Conservation (phyloP, 2,329 filamentous ascomycete species). For the Cercospora brassicicola region DNA sequence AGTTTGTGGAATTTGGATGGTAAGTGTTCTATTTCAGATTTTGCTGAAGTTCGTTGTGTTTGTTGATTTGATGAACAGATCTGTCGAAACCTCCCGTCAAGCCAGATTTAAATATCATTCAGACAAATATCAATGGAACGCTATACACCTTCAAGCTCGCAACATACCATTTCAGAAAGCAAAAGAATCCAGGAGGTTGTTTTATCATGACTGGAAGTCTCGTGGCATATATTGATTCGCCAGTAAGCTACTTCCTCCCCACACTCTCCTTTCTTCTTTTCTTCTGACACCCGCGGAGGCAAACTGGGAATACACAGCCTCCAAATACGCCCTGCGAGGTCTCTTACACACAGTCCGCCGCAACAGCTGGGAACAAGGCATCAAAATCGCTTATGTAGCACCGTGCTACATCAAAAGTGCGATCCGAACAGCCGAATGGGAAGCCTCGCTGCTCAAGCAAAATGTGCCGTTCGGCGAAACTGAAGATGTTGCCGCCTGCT, state of each 20-base stretch:
- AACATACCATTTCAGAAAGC: neutral
- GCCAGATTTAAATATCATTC: neutral
- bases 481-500: neutral
- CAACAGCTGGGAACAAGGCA: neutral
- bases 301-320: neutral
- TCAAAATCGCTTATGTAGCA: neutral
- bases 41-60: neutral
- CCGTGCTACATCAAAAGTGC: neutral
- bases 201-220: neutral
- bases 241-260: neutral
- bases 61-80: neutral
- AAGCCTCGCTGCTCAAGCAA: neutral
- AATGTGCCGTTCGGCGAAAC: neutral
- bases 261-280: neutral
- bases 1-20: neutral
- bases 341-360: neutral
- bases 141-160: neutral
- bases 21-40: neutral
- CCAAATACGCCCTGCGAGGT: neutral
- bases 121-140: neutral
- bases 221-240: neutral
- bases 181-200: neutral
- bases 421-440: neutral
- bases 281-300: neutral
- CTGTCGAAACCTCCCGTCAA: neutral